Evolutionary conservation across 139 green algal species (phyloP), one percentile per base, ranked within the genome.

Genomic region (Pleodorina starrii): DNA sequence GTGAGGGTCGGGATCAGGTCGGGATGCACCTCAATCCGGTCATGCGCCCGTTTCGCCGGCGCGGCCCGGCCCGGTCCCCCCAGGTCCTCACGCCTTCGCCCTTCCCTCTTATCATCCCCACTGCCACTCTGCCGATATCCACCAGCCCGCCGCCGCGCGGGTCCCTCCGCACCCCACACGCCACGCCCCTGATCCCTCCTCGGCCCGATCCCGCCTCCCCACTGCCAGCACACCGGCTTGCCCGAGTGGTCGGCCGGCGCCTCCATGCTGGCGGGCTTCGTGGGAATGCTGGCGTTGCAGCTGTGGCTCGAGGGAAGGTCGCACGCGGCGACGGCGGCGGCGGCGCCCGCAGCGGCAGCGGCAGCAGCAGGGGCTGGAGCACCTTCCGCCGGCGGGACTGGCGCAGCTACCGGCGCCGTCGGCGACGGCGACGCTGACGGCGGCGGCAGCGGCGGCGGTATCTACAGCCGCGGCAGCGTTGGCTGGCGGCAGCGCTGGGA

Each of bases 271-370:
- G 48, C 25, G 0, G 84, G 84, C 11, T 89, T 89, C 29, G 25
- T 73, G 14, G 46, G 48, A 38, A 89, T 89, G 84, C 23, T 89
- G 69, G 36, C 36, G 36, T 46, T 89, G 84, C 84, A 89, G 66
- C 42, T 51, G 25, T 42, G 44, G 63, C 63, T 71, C 12, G 63
- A 88, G 66, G 63, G 44, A 9, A 25, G 35, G 7, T 1, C 21
- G 57, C 12, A 29, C 38, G 29, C 46, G 46, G 46, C n/a, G 69
- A 77, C 17, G 69, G 69, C 69, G 11, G 27, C 19, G 27, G 35
- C 69, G n/a, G 35, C 69, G 16, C 14, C 10, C 27, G n/a, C 78
- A 51, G 51, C 42, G 59, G 1, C 23, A 81, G 73, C 73, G 10
- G n/a, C n/a, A 83, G 14, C 11, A 10, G 75, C 4, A 1, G 75